Evolutionary conservation across 225 moss, liverwort and hornwort species (phyloP), one percentile per base, ranked within the genome.

Genomic region (Polytrichum formosum): DNA sequence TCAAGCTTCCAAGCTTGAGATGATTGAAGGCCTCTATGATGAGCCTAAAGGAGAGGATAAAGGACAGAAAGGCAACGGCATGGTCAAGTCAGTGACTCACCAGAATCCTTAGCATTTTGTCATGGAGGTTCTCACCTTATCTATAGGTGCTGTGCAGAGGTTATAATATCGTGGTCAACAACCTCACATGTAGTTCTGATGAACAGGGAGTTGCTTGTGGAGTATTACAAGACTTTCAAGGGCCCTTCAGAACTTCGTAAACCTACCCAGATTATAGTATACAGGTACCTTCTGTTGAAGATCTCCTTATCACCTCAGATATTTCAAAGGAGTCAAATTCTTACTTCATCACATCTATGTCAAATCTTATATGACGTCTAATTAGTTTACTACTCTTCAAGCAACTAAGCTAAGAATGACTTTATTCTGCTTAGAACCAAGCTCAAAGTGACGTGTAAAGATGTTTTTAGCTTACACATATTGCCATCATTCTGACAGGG

Each of bases 191-290:
- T 22, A 26, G 6, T 61, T 61, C 26, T 61, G 46, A 97, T 97
- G 92, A 85, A 94, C 66, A 88, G 78, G 94, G 90, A 79, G 74
- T 81, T 58, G 28, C 23, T 58, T 20, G 58, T 77, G 1, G 94
- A 92, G 59, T 97, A 88, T 26, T 90, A 77, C 78, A 62, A 62
- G 5, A 82, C 97, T 5, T 91, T 83, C 55, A 67, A 67, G 46
- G 74, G 1, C 2, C 65, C 76, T 6, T 53, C 67, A 53, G n/a
- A 27, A 18, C 26, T 33, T 1, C 79, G 91, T 9, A 92, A 91
- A 67, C 97, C 97, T 26, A 76, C 71, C 5, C 97, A 94, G 64
- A 94, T 97, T 13, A 85, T 97, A 7, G 88, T 97, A 8, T 97
- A 92, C 66, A 90, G 46, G 46, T 46, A 4, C 46, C 46, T 46